Evolutionary conservation across 306 rosid genomes (phyloP).

Genomic region (Corylus heterophylla): DNA sequence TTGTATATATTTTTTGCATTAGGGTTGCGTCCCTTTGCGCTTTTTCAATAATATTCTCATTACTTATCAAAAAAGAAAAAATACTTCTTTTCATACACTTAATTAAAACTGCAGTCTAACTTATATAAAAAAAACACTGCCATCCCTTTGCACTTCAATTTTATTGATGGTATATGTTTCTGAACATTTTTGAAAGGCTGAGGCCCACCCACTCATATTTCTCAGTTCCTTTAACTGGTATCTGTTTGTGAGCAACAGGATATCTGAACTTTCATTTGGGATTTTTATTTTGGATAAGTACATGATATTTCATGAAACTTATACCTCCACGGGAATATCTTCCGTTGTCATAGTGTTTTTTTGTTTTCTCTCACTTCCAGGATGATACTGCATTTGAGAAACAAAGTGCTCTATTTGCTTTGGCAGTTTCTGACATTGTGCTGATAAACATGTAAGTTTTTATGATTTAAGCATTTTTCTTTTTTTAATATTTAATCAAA

Average conservation of each 20-base stretch:
- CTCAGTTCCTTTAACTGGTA: neutral
- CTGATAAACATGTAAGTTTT: constrained; percentile 83
- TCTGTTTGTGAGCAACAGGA: neutral
- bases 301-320: neutral
- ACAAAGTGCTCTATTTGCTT: constrained; percentile 88
- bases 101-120: neutral
- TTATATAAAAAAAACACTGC: neutral
- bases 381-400: constrained; percentile 97
- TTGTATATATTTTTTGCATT: no score
- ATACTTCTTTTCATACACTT: neutral
- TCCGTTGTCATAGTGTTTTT: constrained; percentile 3
- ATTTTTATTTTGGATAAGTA: neutral
- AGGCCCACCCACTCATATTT: neutral
- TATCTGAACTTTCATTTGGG: neutral
- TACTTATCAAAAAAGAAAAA: no score
- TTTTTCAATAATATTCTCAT: no score
- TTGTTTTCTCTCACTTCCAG: constrained; percentile 44
- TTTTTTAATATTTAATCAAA: neutral
- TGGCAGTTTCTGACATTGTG: constrained; percentile 83
- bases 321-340: constrained; percentile 8
- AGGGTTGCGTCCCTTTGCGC: no score
- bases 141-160: neutral
- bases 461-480: neutral
- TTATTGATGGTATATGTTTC: neutral
- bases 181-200: neutral